These are phyloP conservation scores for Malassezia furfur DNA, from an alignment of 1,284 basidiomycete genomes.

Conservation along the genomic window DNA sequence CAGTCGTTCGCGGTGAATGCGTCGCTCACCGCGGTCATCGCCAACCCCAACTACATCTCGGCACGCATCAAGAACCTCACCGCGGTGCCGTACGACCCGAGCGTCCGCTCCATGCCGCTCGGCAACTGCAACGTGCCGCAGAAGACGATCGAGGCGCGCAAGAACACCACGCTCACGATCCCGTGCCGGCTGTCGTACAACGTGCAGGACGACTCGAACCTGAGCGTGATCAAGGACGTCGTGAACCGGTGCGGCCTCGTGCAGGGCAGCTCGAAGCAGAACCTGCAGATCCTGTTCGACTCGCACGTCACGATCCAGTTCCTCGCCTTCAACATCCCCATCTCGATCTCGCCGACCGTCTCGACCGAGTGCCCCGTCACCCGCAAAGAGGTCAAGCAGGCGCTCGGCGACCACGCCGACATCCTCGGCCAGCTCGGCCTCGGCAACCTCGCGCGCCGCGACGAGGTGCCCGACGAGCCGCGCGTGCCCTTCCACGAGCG, in stretches of 20 bases:
- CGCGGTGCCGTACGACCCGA: slow-evolving; percentile 28
- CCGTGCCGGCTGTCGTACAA: slow-evolving; percentile 69
- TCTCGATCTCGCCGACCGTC: slow-evolving; percentile 7
- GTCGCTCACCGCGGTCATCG: slow-evolving; percentile 33
- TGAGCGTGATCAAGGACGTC: slow-evolving; percentile 59
- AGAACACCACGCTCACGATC: slow-evolving; percentile 67
- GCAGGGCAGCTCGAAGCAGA: background rate
- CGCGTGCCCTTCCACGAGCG: background rate
- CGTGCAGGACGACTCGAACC: slow-evolving; percentile 56
- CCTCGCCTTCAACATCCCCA: slow-evolving; percentile 10
- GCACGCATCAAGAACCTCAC: slow-evolving; percentile 30
- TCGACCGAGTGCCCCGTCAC: slow-evolving; percentile 7
- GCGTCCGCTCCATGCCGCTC: slow-evolving; percentile 21
- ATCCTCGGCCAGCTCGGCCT: background rate
- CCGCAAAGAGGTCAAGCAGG: slow-evolving; percentile 2
- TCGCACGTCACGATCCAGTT: slow-evolving; percentile 5
- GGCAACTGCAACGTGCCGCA: slow-evolving; percentile 51
- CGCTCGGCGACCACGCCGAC: slow-evolving; percentile 2
- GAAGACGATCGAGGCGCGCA: slow-evolving; percentile 58
- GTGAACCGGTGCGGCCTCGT: slow-evolving; percentile 59
- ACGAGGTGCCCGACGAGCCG: background rate
- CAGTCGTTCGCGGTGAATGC: slow-evolving; percentile 31
- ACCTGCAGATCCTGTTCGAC: slow-evolving; percentile 6
- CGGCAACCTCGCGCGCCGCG: background rate
- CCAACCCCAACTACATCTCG: slow-evolving; percentile 44